These are phyloP conservation scores for Solanum tarapatanum DNA, from an alignment of 257 asterid species.

Conservation along the genomic window DNA sequence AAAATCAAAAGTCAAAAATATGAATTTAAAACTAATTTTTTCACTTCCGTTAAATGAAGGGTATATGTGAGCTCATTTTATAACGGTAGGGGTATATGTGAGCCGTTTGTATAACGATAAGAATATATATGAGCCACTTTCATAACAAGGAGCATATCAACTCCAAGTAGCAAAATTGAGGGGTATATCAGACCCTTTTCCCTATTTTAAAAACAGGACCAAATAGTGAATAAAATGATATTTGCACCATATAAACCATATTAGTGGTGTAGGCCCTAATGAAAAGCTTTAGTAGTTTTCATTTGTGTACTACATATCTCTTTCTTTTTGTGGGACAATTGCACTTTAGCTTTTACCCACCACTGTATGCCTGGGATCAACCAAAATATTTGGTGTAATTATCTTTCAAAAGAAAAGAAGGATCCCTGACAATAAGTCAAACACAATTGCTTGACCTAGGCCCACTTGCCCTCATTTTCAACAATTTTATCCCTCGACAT, in stretches of 20 bases:
- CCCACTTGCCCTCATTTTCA: background rate
- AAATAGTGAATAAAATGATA: background rate
- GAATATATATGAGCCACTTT: no score
- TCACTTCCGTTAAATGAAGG: no score
- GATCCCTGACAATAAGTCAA: slow-evolving; percentile 3
- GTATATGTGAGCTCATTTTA: no score
- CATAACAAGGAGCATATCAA: no score
- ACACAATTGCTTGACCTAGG: background rate
- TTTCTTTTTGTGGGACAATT: background rate
- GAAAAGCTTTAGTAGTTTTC: background rate
- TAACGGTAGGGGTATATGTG: no score
- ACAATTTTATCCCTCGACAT: background rate
- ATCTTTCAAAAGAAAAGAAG: background rate
- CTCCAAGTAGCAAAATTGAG: no score
- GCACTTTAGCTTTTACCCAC: background rate
- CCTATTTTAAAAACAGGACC: background rate
- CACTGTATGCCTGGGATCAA: slow-evolving; percentile 1
- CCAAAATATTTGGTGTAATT: background rate
- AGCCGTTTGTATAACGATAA: no score
- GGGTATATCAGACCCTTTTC: no score
- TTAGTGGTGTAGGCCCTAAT: background rate
- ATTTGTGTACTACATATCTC: background rate
- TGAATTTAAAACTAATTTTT: no score
- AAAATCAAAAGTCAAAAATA: no score
- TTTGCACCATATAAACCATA: background rate